phyloP scores from a whole-genome alignment of 2,329 filamentous ascomycete genomes.

The Didymella glomerata region DNA sequence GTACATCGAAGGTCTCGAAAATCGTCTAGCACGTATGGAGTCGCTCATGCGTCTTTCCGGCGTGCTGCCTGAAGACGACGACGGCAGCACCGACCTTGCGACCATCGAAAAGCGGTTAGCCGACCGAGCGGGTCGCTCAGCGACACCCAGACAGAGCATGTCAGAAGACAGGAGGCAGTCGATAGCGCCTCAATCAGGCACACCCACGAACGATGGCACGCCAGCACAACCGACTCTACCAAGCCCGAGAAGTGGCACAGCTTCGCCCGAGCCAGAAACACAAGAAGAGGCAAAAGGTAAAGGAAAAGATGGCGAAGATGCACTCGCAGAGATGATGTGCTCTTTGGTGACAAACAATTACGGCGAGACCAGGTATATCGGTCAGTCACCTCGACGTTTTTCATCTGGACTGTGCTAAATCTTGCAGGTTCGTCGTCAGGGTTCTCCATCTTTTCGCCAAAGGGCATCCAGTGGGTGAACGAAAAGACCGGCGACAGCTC shows the following conservation, averaged over 20 bases:
- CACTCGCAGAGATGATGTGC: constrained; percentile 98
- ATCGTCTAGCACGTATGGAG: constrained; percentile 94
- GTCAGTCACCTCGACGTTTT: constrained; percentile 57
- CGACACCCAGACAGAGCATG: constrained; percentile 32
- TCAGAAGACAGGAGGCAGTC: constrained; percentile 46
- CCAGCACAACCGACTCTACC: constrained; percentile 57
- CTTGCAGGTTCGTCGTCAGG: constrained; percentile 86
- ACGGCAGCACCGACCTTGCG: constrained; percentile 84
- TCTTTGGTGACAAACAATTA: constrained; percentile 93
- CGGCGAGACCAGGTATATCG: constrained; percentile 95
- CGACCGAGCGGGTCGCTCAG: constrained; percentile 54
- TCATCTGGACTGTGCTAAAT: background rate
- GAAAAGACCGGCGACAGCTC: constrained; percentile 95
- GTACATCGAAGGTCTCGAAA: constrained; percentile 97
- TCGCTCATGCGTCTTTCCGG: constrained; percentile 86
- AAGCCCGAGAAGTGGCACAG: constrained; percentile 60
- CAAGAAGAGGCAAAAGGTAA: constrained; percentile 54
- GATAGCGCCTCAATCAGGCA: constrained; percentile 50
- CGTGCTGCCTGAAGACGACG: constrained; percentile 83
- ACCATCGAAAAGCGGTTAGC: constrained; percentile 80
- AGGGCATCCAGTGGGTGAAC: constrained; percentile 98
- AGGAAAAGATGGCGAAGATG: constrained; percentile 82
- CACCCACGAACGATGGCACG: constrained; percentile 40
- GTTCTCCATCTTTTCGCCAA: constrained; percentile 98
- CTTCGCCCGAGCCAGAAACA: constrained; percentile 61